Conservation (phyloP, 352 stramenopile species). For the Globisporangium canariense region DNA sequence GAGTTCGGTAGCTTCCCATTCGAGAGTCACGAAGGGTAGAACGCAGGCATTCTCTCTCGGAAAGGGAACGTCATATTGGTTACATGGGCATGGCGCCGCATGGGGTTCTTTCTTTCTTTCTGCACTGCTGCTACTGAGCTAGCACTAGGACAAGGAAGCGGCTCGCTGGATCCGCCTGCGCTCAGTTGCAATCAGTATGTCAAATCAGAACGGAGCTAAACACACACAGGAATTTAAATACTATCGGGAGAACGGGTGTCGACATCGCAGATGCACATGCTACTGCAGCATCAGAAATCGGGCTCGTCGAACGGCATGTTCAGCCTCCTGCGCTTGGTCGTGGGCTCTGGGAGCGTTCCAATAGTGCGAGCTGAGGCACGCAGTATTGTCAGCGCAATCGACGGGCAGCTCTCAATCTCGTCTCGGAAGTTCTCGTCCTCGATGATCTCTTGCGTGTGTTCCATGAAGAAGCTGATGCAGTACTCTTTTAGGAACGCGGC, state of each 20-base stretch:
- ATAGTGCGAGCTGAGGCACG: constrained; percentile 43
- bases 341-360: constrained; percentile 32
- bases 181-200: constrained; percentile 7
- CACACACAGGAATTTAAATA: constrained; percentile 34
- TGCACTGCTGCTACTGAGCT: constrained; percentile 1
- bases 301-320: constrained; percentile 81
- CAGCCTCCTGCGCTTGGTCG: constrained; percentile 66
- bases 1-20: constrained; percentile 91
- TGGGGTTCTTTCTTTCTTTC: constrained; percentile 14
- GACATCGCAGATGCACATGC: constrained; percentile 5
- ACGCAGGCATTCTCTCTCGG: background rate
- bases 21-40: constrained; percentile 56
- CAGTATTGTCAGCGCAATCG: constrained; percentile 76
- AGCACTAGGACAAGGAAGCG: background rate
- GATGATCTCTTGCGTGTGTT: constrained; percentile 74
- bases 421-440: constrained; percentile 82
- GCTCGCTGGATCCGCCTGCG: constrained; percentile 6
- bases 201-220: constrained; percentile 16
- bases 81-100: constrained; percentile 10
- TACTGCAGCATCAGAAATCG: constrained; percentile 43
- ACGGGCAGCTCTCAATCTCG: constrained; percentile 75
- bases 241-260: constrained; percentile 18
- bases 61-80: constrained; percentile 16
- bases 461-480: constrained; percentile 76
- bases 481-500: constrained; percentile 80